Evolutionary conservation across 2,329 filamentous ascomycete genomes (phyloP).

Genomic region (Fusarium algeriense): DNA sequence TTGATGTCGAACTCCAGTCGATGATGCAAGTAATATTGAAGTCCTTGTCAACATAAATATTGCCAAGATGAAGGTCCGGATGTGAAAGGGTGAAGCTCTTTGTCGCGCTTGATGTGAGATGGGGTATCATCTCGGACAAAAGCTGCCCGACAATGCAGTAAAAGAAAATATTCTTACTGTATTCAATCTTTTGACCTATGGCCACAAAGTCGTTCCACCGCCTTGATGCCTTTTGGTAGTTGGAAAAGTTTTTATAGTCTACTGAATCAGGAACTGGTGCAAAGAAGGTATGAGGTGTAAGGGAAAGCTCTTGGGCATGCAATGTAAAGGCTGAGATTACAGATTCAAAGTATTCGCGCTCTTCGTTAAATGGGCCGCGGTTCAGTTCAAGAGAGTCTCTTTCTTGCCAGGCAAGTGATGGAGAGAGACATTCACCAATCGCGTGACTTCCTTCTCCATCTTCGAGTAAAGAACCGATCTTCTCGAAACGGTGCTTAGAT

Average conservation of each 20-base stretch:
- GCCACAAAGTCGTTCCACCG: background rate
- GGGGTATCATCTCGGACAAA: background rate
- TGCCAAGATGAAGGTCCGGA: background rate
- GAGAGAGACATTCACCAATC: background rate
- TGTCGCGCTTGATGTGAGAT: rapidly evolving
- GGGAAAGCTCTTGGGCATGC: background rate
- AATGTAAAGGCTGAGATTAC: background rate
- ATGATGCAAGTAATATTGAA: background rate
- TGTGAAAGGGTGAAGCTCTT: background rate
- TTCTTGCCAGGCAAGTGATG: background rate
- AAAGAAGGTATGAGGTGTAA: background rate
- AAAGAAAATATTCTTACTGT: background rate
- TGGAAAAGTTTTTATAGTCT: background rate
- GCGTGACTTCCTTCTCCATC: background rate
- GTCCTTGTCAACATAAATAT: background rate
- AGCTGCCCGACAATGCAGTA: background rate
- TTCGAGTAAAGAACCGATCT: background rate
- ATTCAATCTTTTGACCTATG: background rate
- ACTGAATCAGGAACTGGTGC: background rate
- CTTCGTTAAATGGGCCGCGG: rapidly evolving
- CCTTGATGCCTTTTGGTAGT: background rate
- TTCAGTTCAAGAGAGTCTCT: background rate
- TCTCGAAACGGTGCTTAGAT: background rate
- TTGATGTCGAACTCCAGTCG: background rate
- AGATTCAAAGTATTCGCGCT: rapidly evolving